These are phyloP conservation scores for Penicillium simplicissimum DNA, from an alignment of 495 filamentous ascomycete species.

Conservation along the genomic window DNA sequence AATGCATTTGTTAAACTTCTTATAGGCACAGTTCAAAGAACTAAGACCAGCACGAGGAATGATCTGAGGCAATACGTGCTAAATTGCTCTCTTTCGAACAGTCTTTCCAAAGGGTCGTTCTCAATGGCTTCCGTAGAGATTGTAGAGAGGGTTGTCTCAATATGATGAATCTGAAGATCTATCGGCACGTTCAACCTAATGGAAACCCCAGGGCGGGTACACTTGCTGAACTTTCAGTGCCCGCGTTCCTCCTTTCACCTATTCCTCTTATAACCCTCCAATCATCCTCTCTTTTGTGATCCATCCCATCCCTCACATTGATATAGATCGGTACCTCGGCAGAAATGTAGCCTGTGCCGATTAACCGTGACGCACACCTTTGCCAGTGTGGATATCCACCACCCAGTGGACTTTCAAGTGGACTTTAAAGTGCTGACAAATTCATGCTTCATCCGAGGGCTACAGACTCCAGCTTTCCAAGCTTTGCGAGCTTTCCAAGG, in stretches of 20 bases:
- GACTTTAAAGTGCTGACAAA: slow-evolving; percentile 8
- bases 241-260: background rate
- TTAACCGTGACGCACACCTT: slow-evolving; percentile 12
- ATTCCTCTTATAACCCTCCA: background rate
- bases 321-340: background rate
- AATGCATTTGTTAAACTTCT: slow-evolving; percentile 16
- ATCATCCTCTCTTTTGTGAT: background rate
- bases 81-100: too few species aligned
- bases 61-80: too few species aligned
- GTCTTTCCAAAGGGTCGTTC: too few species aligned
- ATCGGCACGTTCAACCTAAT: too few species aligned
- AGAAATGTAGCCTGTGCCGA: slow-evolving; percentile 1
- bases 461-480: slow-evolving; percentile 1
- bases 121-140: too few species aligned
- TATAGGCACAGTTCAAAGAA: too few species aligned
- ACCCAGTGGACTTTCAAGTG: too few species aligned
- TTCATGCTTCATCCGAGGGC: background rate
- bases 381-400: background rate
- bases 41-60: too few species aligned
- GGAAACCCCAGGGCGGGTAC: too few species aligned
- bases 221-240: background rate
- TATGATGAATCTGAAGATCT: too few species aligned
- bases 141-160: too few species aligned
- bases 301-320: background rate
- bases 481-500: background rate